Conservation (phyloP, 2,329 filamentous ascomycete species). For the Cyphellophora europaea region DNA sequence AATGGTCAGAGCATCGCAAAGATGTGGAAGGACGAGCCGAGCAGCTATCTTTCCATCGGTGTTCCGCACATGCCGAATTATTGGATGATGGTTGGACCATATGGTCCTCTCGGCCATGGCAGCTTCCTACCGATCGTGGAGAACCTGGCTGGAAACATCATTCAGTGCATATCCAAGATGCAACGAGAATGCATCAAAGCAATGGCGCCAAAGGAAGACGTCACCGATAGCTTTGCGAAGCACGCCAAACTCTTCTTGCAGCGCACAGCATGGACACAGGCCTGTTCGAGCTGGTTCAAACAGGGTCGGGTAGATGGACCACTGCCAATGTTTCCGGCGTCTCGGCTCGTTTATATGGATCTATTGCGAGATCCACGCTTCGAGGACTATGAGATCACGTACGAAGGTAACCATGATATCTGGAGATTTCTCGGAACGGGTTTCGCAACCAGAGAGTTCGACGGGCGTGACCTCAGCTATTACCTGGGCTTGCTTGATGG, state of each 20-base stretch:
- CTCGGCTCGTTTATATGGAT: conserved; percentile 29
- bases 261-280: conserved; percentile 16
- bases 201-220: conserved; percentile 17
- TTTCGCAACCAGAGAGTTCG: conserved; percentile 32
- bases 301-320: conserved; percentile 16
- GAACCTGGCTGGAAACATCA: conserved; percentile 16
- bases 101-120: conserved; percentile 19
- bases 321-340: conserved; percentile 28
- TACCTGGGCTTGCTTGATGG: conserved; percentile 32
- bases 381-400: conserved; percentile 33
- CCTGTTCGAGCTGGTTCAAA: conserved; percentile 14
- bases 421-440: conserved; percentile 34
- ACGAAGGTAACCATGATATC: conserved; percentile 29
- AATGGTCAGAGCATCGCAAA: conserved; percentile 7
- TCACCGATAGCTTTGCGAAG: conserved; percentile 25
- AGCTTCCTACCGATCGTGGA: conserved; percentile 21
- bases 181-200: conserved; percentile 16
- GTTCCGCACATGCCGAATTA: conserved; percentile 21
- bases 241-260: conserved; percentile 32
- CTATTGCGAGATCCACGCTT: conserved; percentile 26
- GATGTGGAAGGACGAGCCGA: neutral
- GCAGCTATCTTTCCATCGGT: conserved; percentile 8
- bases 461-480: conserved; percentile 38
- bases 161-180: conserved; percentile 21
- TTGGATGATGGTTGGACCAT: conserved; percentile 18